Evolutionary conservation across 495 filamentous ascomycete genomes (phyloP).

Genomic region (Aspergillus bertholletiae): DNA sequence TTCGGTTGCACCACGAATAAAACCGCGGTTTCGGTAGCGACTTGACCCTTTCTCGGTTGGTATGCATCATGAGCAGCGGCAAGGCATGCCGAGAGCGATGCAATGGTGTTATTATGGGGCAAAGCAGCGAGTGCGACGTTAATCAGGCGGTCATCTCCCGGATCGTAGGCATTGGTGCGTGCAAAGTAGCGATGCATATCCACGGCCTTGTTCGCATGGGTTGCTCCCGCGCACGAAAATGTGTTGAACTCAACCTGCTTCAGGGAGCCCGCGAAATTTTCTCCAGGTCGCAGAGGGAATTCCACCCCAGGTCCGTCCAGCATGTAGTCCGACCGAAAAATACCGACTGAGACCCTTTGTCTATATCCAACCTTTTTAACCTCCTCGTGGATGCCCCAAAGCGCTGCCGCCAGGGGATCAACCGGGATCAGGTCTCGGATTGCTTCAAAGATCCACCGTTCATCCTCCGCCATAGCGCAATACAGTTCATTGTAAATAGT

Average conservation of each 20-base stretch:
- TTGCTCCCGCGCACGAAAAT: conserved; percentile 75
- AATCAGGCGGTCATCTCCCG: not conserved
- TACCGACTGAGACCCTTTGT: conserved; percentile 66
- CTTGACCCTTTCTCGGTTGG: conserved; percentile 33
- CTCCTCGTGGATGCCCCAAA: conserved; percentile 71
- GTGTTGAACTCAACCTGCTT: conserved; percentile 95
- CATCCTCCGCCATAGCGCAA: conserved; percentile 69
- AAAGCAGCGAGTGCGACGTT: conserved; percentile 44
- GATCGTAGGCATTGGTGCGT: conserved; percentile 17
- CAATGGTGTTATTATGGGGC: conserved; percentile 58
- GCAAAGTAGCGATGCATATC: conserved; percentile 54
- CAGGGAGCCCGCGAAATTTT: conserved; percentile 28
- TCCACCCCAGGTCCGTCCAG: conserved; percentile 46
- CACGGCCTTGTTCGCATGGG: conserved; percentile 58
- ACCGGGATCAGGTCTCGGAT: conserved; percentile 49
- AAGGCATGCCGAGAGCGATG: conserved; percentile 60
- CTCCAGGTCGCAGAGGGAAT: too few species aligned
- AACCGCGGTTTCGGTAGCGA: conserved; percentile 38
- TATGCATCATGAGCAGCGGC: conserved; percentile 65
- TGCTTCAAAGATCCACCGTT: conserved; percentile 57
- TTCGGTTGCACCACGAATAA: conserved; percentile 75
- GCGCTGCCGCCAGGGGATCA: conserved; percentile 64
- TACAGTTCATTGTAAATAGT: conserved; percentile 79
- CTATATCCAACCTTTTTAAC: conserved; percentile 60
- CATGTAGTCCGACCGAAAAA: conserved; percentile 93